Percentiles rank a stretch among this genome's conserved stretches.
These are phyloP conservation scores for Piper betle DNA, from an alignment of 164 flowering plant genomes.

Conservation along the genomic window DNA sequence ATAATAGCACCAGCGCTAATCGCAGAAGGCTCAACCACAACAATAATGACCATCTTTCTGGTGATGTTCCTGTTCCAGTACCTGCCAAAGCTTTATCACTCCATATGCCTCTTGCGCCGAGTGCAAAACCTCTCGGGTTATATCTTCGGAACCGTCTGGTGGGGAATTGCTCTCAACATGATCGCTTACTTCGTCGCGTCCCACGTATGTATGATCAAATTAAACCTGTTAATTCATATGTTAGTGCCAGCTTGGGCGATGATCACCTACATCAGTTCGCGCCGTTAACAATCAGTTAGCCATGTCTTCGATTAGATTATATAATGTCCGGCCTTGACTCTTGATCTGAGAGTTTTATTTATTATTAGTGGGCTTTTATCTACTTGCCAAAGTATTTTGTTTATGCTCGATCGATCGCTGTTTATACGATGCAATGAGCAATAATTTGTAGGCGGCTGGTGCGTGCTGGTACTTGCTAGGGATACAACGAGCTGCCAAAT, in stretches of 20 bases:
- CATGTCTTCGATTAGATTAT: too few relatives aligned
- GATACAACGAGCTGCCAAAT: constrained; percentile 68
- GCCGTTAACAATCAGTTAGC: too few relatives aligned
- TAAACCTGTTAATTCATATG: not conserved
- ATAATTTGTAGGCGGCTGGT: constrained; percentile 65
- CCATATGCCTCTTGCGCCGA: constrained; percentile 61
- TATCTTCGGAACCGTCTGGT: constrained; percentile 89
- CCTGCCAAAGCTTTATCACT: constrained; percentile 84
- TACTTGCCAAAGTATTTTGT: too few relatives aligned
- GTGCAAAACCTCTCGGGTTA: constrained; percentile 74
- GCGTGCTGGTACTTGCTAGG: constrained; percentile 98
- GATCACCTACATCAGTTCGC: too few relatives aligned
- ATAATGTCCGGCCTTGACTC: too few relatives aligned
- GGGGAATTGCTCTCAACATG: constrained; percentile 92
- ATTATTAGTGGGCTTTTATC: too few relatives aligned
- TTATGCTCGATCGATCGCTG: too few relatives aligned
- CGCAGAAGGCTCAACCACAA: constrained; percentile 40
- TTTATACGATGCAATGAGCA: not conserved
- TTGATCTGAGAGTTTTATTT: too few relatives aligned
- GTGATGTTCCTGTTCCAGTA: constrained; percentile 71
- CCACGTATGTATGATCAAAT: constrained; percentile 36
- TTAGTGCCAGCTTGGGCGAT: not conserved
- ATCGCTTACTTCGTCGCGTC: constrained; percentile 84
- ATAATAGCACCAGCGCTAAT: constrained; percentile 51
- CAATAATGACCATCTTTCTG: constrained; percentile 67